Base-by-base conservation (phyloP, 2,329 filamentous ascomycete species). In the Monascus ruber region DNA sequence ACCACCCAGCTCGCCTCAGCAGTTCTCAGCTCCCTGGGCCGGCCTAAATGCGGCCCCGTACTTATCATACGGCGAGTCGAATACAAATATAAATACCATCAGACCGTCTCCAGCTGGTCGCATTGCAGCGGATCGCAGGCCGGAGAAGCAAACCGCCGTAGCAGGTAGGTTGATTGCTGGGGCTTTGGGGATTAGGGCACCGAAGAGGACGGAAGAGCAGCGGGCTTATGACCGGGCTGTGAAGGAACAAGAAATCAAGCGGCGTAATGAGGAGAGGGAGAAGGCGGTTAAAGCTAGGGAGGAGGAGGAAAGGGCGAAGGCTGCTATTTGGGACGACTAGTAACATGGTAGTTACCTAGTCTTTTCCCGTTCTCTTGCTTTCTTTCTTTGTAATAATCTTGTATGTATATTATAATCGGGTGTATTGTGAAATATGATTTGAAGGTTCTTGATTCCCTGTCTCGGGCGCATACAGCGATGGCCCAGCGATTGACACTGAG, bases 131-230 rank as follows among this genome's bases (percentile, higher is more conserved):
- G 35, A 49, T 6, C 52, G 54, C 9, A 68, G 84, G 31, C 89
- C 87, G 0, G 88, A 94, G 64, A 98, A 94, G 70, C 93, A 88
- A 45, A 93, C 93, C 44, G 85, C 87, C 1, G 86, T 94, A 31
- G 91, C 91, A 4, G 77, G 83, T 45, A 73, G 91, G 42, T 73
- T 98, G 76, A 96, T 98, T 58, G 87, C 86, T 1, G 84, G 83
- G 3, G 87, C 85, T 0, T 66, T 96, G 48, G 91, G 91, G 1
- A 76, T 95, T 39, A 78, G 80, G 54, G 78, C 81, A 28, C 85
- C 86, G 27, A 82, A 77, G 66, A 76, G 81, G 60, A 95, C 86
- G 1, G 86, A 93, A 46, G 88, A 95, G 65, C 84, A 94, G 70
- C 75, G 73, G 51, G 84, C 85, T 39, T 96, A 91, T 59, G 88